Base-by-base conservation (phyloP, 768 basidiomycete species). In the Kwoniella newhampshirensis region DNA sequence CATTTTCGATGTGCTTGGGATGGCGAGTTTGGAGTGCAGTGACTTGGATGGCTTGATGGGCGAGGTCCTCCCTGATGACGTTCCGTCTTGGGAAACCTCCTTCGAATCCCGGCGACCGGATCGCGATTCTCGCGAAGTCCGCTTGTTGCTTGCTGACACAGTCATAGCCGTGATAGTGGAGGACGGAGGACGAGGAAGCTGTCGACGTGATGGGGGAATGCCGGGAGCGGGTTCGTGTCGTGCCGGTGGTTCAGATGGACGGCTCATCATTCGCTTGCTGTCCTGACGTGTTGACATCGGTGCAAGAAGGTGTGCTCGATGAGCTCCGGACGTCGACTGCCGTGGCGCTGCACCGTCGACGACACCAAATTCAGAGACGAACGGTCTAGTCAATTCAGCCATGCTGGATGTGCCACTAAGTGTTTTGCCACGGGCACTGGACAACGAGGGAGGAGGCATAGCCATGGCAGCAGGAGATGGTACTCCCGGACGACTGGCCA, bases 341-440 rank as follows among this genome's bases (percentile, higher is more conserved):
- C 53, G 55, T 17, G 52, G 47, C 0, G 32, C 45, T 2, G 51
- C 35, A 25, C 58, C 62, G 23, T 62, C 62, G 17, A 66, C 52
- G 1, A 61, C 47, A 7, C 71, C 70, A 39, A 70, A 67, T 21
- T 71, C 68, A n/a, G 58, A 58, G n/a, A 72, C 44, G 2, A 49
- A 47, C 56, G 55, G 53, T 37, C 63, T 48, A 32, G 43, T 62
- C 36, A 66, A 43, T 23, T 64, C 63, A 3, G 60, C 56, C 54
- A 68, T 60, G 18, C 59, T 62, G 17, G 59, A 56, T 2, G 62
- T 49, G 30, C 37, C 54, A 42, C 58, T 45, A 54, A 63, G 59
- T 2, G 82, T 78, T 68, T 86, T 86, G 37, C 83, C 80, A 81
- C 28, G 90, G 13, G 32, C 32, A 13, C 32, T 32, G 6, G 32